Conservation (phyloP, 257 asterid genomes). For the Rubia yunnanensis region DNA sequence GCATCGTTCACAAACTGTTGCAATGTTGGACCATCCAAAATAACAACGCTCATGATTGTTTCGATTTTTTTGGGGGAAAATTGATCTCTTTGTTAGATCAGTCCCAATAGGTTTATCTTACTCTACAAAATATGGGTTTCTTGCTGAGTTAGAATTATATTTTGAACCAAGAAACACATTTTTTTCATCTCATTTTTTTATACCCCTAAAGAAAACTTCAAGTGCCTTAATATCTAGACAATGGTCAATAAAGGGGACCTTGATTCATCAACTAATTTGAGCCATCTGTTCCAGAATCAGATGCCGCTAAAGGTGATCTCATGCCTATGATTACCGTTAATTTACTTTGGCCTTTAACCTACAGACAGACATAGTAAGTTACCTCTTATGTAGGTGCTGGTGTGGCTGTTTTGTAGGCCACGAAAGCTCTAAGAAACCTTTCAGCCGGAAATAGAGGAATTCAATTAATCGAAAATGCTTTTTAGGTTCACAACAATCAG, state of each 20-base stretch:
- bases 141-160: background rate
- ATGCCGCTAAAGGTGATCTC: background rate
- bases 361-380: too few relatives aligned
- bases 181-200: background rate
- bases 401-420: too few relatives aligned
- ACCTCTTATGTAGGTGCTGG: too few relatives aligned
- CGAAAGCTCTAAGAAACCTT: too few relatives aligned
- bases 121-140: background rate
- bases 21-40: slow-evolving; percentile 41
- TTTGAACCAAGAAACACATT: background rate
- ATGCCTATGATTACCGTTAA: background rate
- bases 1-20: slow-evolving; percentile 41
- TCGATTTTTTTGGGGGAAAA: background rate
- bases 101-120: background rate
- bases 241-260: background rate
- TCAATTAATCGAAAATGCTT: too few relatives aligned
- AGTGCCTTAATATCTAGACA: background rate
- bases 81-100: background rate
- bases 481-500: too few relatives aligned
- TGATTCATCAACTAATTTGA: background rate
- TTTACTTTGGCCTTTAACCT: too few relatives aligned
- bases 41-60: slow-evolving; percentile 37
- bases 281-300: background rate
- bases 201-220: background rate
- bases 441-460: too few relatives aligned